A percentile compares a stretch with the other conserved stretches of the same genome.
These are phyloP conservation scores for Globisporangium carolinianum DNA, from an alignment of 352 stramenopile genomes.

Conservation along the genomic window DNA sequence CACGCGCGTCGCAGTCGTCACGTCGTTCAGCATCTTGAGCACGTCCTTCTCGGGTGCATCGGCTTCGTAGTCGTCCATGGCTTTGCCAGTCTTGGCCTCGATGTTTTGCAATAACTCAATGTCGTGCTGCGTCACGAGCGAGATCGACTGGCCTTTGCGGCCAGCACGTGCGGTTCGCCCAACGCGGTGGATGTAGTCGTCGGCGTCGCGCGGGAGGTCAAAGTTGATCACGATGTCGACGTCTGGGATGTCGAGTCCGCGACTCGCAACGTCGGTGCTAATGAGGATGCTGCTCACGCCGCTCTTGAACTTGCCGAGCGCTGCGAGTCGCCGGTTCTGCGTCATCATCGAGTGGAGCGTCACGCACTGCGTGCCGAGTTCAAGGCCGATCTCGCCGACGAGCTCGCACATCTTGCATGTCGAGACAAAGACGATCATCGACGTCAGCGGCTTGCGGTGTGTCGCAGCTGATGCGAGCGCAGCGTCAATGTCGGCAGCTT, in stretches of 20 bases:
- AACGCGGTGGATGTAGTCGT: constrained; percentile 98
- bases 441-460: constrained; percentile 35
- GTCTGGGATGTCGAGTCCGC: constrained; percentile 96
- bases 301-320: constrained; percentile 94
- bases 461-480: constrained; percentile 7
- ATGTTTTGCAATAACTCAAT: constrained; percentile 94
- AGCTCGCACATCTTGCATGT: constrained; percentile 95
- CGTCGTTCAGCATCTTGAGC: constrained; percentile 92
- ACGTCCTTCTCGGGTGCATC: constrained; percentile 89
- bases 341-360: constrained; percentile 95
- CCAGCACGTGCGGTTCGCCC: constrained; percentile 96
- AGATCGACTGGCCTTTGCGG: constrained; percentile 87
- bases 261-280: constrained; percentile 96
- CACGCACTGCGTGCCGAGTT: constrained; percentile 92
- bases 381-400: constrained; percentile 90
- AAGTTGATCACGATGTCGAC: constrained; percentile 99
- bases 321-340: constrained; percentile 94
- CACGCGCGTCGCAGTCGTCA: constrained; percentile 91
- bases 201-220: constrained; percentile 98
- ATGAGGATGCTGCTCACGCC: constrained; percentile 94
- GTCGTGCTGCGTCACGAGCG: constrained; percentile 93
- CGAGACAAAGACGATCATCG: constrained; percentile 96
- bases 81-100: constrained; percentile 86
- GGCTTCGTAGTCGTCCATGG: constrained; percentile 87
- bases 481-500: constrained; percentile 8